Evolutionary conservation across 139 green algal genomes (phyloP), one percentile per base, ranked within the genome.

Genomic region (Trebouxia sp.): DNA sequence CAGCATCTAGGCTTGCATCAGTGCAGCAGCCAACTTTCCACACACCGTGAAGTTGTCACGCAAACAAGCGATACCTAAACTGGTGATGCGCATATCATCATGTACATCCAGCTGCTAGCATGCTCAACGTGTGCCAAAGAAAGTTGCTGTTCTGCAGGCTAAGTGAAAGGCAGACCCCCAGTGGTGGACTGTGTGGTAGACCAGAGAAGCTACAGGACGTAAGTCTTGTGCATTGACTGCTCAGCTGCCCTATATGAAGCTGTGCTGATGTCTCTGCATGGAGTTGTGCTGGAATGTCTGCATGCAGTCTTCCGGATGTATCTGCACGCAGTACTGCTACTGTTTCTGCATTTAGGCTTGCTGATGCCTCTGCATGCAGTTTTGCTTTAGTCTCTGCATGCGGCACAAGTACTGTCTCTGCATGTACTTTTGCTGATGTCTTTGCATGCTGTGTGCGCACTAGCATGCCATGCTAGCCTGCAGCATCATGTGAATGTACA

Each of bases 141-240:
- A n/a, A n/a, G 24, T n/a, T 42, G 12, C 6, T 56, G 28, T 37
- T 45, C 3, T 70, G 58, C 89, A 94, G 90, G 91, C 86, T 99
- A 70, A 90, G 85, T 62, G 94, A 99, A 90, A 80, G 96, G 75
- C 96, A 99, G 80, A 97, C 94, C 7, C 79, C 79, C 7, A 88
- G 85, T 47, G 97, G 97, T 7, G 97, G 97, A 0, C 87, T 99
- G 20, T 99, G 98, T 78, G 97, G 97, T 17, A 82, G 95, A 17
- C 95, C 95, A 22, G 92, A 98, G 86, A 98, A 98, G 86, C 85
- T 97, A 78, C 92, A 97, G 81, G 94, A 98, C 51, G 94, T 96
- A 67, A 86, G 85, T 65, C 85, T 82, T 38, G 14, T 47, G 42
- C 24, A 11, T 26, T 37, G 7, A 38, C 24, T 41, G 12, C 69